Evolutionary conservation across 2,329 filamentous ascomycete genomes (phyloP), one percentile per base, ranked within the genome.

Genomic region (Xylaria sp.): DNA sequence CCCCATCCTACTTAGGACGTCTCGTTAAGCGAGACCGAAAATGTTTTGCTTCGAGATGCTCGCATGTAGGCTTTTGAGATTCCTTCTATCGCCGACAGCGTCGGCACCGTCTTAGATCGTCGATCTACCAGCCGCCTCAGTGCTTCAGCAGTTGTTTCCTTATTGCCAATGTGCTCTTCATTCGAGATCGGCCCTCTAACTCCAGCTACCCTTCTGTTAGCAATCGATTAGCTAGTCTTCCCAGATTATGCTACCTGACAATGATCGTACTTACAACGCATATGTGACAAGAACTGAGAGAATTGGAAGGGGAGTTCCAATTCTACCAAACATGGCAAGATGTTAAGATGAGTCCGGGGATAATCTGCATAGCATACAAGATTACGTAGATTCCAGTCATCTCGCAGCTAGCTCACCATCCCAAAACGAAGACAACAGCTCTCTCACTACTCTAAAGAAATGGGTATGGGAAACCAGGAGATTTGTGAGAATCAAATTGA

Each of bases 351-450:
- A 15, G 18, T 18, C 18, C 8, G 18, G n/a, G 8, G 20, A n/a
- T n/a, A 7, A 34, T 1, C 18, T 55, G 23, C 23, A 39, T 1
- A 18, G 20, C 23, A 39, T 1, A 18, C 8, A 39, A 59, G 56
- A 60, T 61, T 56, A 60, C 34, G 37, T 10, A 56, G 41, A 69
- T 69, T 69, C 67, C 58, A 66, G 57, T 9, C 10, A 58, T 60
- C 31, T 28, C 39, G 41, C 18, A 37, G 10, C 34, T 10, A 52
- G 54, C 25, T 37, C 25, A 20, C 51, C 46, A 63, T 66, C 13
- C 67, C 56, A 58, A 58, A 63, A 66, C 46, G 12, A 69, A 69
- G 37, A 63, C 46, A 44, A 54, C 39, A 57, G 13, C 48, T 28
- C 12, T n/a, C 37, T 4, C 44, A 1, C 3, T 20, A 18, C 34